A percentile compares a stretch with the other conserved stretches of the same genome.
These are phyloP conservation scores for Schizothecium vesticola DNA, from an alignment of 495 filamentous ascomycete species.

Conservation along the genomic window DNA sequence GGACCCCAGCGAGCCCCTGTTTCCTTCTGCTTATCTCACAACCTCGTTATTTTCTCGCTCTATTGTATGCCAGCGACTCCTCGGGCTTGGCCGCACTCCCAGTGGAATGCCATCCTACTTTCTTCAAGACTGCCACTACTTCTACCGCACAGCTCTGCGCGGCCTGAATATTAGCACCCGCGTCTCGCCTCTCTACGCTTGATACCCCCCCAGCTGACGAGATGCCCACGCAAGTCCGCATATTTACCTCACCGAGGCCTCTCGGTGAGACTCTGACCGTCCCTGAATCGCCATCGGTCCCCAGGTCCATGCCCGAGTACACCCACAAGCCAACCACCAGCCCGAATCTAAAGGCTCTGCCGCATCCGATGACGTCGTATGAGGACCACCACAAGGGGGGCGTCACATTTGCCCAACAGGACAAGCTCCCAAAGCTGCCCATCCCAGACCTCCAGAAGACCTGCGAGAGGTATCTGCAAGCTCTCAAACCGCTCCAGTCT, in stretches of 20 bases:
- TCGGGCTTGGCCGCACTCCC: slow-evolving; percentile 17
- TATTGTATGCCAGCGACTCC: neutral
- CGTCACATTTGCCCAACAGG: slow-evolving; percentile 84
- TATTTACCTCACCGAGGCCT: slow-evolving; percentile 65
- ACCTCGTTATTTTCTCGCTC: slow-evolving; percentile 1
- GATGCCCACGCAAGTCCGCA: slow-evolving; percentile 51
- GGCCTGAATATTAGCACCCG: slow-evolving; percentile 72
- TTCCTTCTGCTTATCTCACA: slow-evolving; percentile 2
- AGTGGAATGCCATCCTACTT: slow-evolving; percentile 74
- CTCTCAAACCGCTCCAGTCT: slow-evolving; percentile 77
- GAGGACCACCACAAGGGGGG: slow-evolving; percentile 49
- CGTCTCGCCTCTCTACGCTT: slow-evolving; percentile 69
- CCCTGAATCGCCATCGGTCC: slow-evolving; percentile 25
- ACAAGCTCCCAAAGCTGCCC: slow-evolving; percentile 83
- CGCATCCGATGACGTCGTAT: slow-evolving; percentile 29
- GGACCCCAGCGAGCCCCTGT: slow-evolving; percentile 11
- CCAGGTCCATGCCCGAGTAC: slow-evolving; percentile 27
- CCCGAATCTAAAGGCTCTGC: slow-evolving; percentile 23
- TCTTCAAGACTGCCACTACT: slow-evolving; percentile 86
- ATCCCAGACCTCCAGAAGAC: slow-evolving; percentile 87
- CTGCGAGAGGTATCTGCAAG: slow-evolving; percentile 71
- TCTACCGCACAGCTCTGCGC: slow-evolving; percentile 81
- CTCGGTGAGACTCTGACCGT: slow-evolving; percentile 58
- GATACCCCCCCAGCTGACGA: slow-evolving; percentile 40
- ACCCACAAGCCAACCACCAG: slow-evolving; percentile 26